Conservation (phyloP, 2,329 filamentous ascomycete species). For the Ophiostoma sp. region DNA sequence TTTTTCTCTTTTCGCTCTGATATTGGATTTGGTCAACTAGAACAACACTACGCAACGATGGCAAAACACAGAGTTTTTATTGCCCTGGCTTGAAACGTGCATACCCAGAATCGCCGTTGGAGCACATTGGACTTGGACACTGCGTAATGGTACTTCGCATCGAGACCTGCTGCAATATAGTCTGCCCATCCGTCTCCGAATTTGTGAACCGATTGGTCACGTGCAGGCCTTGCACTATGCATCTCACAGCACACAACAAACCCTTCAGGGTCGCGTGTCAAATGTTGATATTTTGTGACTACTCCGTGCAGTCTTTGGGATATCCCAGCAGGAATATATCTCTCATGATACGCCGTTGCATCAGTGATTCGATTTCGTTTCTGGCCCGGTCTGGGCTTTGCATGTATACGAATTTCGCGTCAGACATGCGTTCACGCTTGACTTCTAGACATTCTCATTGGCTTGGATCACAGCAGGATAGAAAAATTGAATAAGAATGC, state of each 20-base stretch:
- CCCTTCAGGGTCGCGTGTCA: neutral
- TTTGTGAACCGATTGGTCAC: neutral
- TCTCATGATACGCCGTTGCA: neutral
- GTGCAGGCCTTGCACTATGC: neutral
- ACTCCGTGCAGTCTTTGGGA: neutral
- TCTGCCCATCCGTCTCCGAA: neutral
- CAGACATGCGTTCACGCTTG: neutral
- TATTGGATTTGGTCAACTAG: neutral
- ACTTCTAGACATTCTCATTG: neutral
- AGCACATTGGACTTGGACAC: neutral
- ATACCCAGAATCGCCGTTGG: neutral
- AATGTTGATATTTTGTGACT: too few species aligned
- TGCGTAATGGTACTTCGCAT: neutral
- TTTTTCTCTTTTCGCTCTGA: neutral
- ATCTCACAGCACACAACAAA: neutral
- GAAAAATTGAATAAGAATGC: neutral
- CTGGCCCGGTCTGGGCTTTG: neutral
- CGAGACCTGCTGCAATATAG: neutral
- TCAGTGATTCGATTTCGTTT: neutral
- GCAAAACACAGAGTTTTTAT: neutral
- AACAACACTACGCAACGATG: neutral
- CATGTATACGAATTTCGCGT: neutral
- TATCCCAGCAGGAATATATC: neutral
- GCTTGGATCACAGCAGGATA: neutral
- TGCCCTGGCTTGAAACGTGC: neutral